These are phyloP conservation scores for Haplographium delicatum DNA, from an alignment of 495 filamentous ascomycete species.

Conservation along the genomic window DNA sequence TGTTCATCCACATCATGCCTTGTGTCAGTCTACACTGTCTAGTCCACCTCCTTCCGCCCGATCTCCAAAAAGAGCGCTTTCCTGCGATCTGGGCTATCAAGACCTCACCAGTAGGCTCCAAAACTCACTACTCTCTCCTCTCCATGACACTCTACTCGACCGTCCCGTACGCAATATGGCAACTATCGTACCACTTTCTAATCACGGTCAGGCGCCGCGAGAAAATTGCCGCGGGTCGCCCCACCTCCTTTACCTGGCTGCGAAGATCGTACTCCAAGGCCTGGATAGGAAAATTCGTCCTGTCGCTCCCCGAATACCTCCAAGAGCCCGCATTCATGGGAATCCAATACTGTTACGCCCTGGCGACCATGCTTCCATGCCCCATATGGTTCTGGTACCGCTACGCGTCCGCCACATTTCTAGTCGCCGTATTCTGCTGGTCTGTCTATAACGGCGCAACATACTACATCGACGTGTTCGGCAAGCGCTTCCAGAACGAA, in stretches of 20 bases:
- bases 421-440: constrained; percentile 78
- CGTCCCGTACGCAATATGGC: constrained; percentile 88
- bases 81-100: constrained; percentile 83
- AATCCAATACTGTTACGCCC: constrained; percentile 88
- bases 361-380: constrained; percentile 89
- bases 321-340: constrained; percentile 94
- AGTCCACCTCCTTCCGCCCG: constrained; percentile 70
- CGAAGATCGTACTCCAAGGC: constrained; percentile 81
- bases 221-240: constrained; percentile 92
- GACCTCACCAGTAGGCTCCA: constrained; percentile 60
- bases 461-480: constrained; percentile 96
- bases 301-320: constrained; percentile 64
- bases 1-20: constrained; percentile 99
- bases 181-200: constrained; percentile 83
- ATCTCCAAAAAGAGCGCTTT: constrained; percentile 63
- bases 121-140: constrained; percentile 70
- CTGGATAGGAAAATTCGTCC: constrained; percentile 81
- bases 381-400: constrained; percentile 92
- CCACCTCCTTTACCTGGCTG: constrained; percentile 96
- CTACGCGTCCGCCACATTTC: constrained; percentile 70
- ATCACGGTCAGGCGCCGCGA: constrained; percentile 89
- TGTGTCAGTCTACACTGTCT: constrained; percentile 88
- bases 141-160: constrained; percentile 94
- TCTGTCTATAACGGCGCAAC: constrained; percentile 93
- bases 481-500: constrained; percentile 94